These are phyloP conservation scores for Cryptococcus deneoformans DNA, from an alignment of 1,284 basidiomycete genomes.

Conservation along the genomic window DNA sequence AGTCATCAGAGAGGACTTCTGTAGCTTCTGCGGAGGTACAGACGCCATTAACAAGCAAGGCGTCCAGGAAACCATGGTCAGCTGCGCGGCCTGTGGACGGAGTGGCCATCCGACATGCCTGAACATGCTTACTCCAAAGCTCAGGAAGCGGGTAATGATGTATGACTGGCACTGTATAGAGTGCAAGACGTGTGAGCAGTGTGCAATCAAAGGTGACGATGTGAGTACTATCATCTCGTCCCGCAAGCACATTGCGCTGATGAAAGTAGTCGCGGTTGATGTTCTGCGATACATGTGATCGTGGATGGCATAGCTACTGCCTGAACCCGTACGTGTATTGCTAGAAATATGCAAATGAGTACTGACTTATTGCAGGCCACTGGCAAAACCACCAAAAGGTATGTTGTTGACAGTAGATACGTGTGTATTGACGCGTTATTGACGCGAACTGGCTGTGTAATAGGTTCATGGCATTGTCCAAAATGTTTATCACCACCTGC, in stretches of 20 bases:
- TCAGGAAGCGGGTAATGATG: conserved; percentile 56
- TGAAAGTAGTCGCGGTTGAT: conserved; percentile 67
- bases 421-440: background rate
- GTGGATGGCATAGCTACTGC: conserved; percentile 93
- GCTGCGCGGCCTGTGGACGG: conserved; percentile 38
- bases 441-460: conserved; percentile 2
- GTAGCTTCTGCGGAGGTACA: conserved; percentile 34
- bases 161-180: conserved; percentile 90
- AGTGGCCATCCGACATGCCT: conserved; percentile 70
- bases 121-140: conserved; percentile 52
- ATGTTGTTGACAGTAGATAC: conserved; percentile 49
- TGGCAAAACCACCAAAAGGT: conserved; percentile 68
- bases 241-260: background rate
- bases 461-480: conserved; percentile 22
- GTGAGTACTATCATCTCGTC: conserved; percentile 56
- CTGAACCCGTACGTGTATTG: conserved; percentile 58
- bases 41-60: conserved; percentile 23
- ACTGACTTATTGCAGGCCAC: conserved; percentile 46
- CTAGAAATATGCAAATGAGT: background rate
- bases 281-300: conserved; percentile 93
- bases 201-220: conserved; percentile 80
- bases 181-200: conserved; percentile 92
- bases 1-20: conserved; percentile 13
- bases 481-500: conserved; percentile 7
- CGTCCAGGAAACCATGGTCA: conserved; percentile 34